Evolutionary conservation across 306 rosid species (phyloP).

Genomic region (Myrica gale): DNA sequence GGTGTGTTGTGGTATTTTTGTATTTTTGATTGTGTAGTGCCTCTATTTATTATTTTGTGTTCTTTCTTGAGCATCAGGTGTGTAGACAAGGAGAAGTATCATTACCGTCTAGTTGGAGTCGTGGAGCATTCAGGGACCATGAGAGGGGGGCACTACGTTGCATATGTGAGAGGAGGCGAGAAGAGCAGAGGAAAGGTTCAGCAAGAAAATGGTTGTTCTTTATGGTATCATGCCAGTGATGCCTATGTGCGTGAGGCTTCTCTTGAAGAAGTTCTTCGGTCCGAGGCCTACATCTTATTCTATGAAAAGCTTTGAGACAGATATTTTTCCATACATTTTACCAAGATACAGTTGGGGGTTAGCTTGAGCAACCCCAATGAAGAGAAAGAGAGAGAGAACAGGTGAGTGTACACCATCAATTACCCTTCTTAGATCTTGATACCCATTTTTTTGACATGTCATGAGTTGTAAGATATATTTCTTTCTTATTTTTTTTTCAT

Average conservation of each 20-base stretch:
- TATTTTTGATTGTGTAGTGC: no score
- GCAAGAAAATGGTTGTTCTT: conserved; percentile 34
- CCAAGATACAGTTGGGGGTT: conserved; percentile 32
- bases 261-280: conserved; percentile 65
- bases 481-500: conserved; percentile 31
- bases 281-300: conserved; percentile 89
- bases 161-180: conserved; percentile 75
- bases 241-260: conserved; percentile 57
- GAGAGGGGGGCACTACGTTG: conserved; percentile 94
- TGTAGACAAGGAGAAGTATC: conserved; percentile 46
- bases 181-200: conserved; percentile 50
- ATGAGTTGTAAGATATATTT: conserved; percentile 48
- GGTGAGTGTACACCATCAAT: conserved; percentile 45
- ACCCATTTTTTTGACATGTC: conserved; percentile 59
- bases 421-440: conserved; percentile 38
- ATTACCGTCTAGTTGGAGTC: conserved; percentile 65
- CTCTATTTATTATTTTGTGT: background rate
- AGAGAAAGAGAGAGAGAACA: conserved; percentile 19
- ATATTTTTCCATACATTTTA: conserved; percentile 23
- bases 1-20: no score
- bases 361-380: conserved; percentile 4
- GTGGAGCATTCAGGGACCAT: conserved; percentile 85
- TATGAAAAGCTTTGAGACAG: conserved; percentile 56
- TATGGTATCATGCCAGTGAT: conserved; percentile 91
- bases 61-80: conserved; percentile 43